Conservation (phyloP, 225 moss, liverwort and hornwort species). For the Rhytidiadelphus loreus region DNA sequence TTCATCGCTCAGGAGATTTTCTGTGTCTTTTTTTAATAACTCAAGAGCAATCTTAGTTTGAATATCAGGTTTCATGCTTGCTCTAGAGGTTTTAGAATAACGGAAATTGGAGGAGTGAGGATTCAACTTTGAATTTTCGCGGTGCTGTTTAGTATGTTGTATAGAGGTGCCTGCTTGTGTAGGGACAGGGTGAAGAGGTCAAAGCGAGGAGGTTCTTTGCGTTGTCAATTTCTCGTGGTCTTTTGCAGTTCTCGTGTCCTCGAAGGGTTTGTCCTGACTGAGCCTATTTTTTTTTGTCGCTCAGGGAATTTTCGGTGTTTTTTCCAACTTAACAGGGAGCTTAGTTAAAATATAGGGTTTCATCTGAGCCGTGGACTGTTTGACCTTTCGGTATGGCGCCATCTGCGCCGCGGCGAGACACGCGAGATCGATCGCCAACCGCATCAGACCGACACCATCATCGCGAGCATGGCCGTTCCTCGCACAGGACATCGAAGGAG, state of each 20-base stretch:
- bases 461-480: constrained; percentile 34
- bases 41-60: neutral
- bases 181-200: neutral
- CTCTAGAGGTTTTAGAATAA: neutral
- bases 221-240: neutral
- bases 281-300: neutral
- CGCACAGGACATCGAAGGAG: constrained; percentile 30
- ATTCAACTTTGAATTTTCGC: neutral
- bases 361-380: neutral
- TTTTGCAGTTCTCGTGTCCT: neutral
- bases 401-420: constrained; percentile 33
- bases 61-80: neutral
- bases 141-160: neutral
- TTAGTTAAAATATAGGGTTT: neutral
- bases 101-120: neutral
- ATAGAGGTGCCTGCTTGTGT: neutral
- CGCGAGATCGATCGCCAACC: constrained; percentile 29
- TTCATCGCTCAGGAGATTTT: neutral
- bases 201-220: neutral
- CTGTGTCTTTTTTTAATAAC: neutral
- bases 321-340: neutral
- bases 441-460: constrained; percentile 27
- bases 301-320: neutral
- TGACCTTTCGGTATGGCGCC: constrained; percentile 30
- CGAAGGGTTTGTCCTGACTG: neutral